Base-by-base conservation (phyloP, 2,329 filamentous ascomycete genomes). In the Fusarium keratoplasticum region DNA sequence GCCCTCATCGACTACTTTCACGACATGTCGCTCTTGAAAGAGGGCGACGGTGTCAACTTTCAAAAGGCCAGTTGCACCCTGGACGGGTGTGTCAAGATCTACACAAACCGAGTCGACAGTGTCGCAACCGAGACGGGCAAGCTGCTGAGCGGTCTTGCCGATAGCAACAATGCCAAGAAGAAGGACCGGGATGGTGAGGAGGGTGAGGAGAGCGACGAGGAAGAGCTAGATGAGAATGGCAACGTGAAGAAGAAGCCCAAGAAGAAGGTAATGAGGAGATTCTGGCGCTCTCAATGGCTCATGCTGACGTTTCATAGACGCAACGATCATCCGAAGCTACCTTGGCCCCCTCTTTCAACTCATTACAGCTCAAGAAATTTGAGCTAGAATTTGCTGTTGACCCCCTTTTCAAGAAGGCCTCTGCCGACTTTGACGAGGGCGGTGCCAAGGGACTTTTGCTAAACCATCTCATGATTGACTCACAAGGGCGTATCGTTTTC, bases 1-100 rank as follows among this genome's bases (percentile, higher is more conserved):
- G 96, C 96, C n/a, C 89, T 99, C 20, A 99, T 99, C 81, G 96
- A 99, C 83, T 99, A 99, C 84, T 99, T 99, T 80, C 96, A 99
- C 83, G 96, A 99, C 80, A 98, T 99, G 96, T 98, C 95, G 2
- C 86, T 99, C 50, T 87, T 99, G 57, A 97, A 97, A 81, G 96
- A 99, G 80, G 96, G 96, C 33, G 95, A 99, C 74, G 93, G 95
- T 16, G 95, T 99, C 83, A 99, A 99, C 82, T 99, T 99, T 78
- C 96, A 99, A 82, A 98, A 98, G 82, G 96, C 96, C 68, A 98
- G 95, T 84, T 98, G 95, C 84, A 99, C 96, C 0, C 88, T 99
- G 20, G 96, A 99, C 81, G 96, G 96, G 22, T 99, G 96, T 81
- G 96, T 99, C 80, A 99, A 99, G 86, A 98, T 99, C 80, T 99